Base-by-base conservation (phyloP, 768 basidiomycete genomes). In the Symmetrospora coprosmae region DNA sequence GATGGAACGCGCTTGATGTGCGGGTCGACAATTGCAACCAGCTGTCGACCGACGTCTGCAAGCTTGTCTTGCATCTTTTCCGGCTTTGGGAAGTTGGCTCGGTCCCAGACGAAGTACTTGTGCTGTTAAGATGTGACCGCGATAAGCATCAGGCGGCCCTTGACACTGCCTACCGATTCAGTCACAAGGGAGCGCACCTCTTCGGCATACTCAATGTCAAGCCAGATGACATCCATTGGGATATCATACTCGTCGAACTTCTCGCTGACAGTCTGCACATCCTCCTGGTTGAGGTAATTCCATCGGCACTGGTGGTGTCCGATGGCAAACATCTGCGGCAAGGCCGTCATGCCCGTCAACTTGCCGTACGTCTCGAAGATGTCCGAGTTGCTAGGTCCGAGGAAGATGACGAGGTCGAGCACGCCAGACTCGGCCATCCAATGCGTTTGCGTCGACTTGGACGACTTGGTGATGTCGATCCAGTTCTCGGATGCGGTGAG, bases 391-490 rank as follows among this genome's bases (percentile, higher is more conserved):
- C 83, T 82, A 1, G 92, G 90, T 5, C 94, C 94, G 2, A 94
- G 89, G 56, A 96, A 80, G 66, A 99, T 76, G 75, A 97, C 87
- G 9, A 94, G 72, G 72, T 99, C 92, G 51, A 99, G 78, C 63
- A 97, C 90, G 41, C 94, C 94, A 2, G 88, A 89, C 73, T 99
- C 94, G 6, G 91, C 89, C 64, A 96, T 82, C 94, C 92, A 99
- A 71, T 97, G 94, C 0, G 92, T 90, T 65, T 84, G 78, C 0
- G 86, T 85, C 7, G 85, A 84, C 8, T 21, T 21, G 8, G 50
- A 13, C 3, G 81, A 72, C 69, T 86, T 87, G 4, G 77, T 81
- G 31, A 97, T 79, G 69, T 97, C 94, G 47, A 99, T 84, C 84
- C 87, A 97, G 0, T 89, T 88, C 69, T 99, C 94, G 1, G 90